Conservation (phyloP, 75 land plant genomes). For the Cupressus sempervirens region DNA sequence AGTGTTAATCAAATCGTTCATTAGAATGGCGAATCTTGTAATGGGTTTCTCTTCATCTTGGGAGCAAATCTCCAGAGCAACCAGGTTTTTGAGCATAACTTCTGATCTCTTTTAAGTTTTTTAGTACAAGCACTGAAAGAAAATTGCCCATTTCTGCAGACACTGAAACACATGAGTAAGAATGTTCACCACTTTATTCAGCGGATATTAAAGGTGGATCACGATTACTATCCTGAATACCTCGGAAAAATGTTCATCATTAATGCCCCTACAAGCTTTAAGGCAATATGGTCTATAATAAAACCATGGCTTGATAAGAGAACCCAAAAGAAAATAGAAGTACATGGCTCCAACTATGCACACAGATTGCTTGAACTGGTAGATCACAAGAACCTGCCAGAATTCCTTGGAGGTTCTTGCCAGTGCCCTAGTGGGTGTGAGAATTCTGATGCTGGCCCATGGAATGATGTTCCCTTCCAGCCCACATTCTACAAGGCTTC, state of each 20-base stretch:
- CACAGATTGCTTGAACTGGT: constrained; percentile 34
- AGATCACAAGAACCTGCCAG: constrained; percentile 36
- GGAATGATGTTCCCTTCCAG: constrained; percentile 27
- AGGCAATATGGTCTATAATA: constrained; percentile 47
- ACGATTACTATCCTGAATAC: constrained; percentile 42
- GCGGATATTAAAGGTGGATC: constrained; percentile 35
- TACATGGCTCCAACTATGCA: constrained; percentile 34
- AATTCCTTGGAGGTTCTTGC: constrained; percentile 45
- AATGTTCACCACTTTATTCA: constrained; percentile 41
- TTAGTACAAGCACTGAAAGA: background rate
- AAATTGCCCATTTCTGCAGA: constrained; percentile 20
- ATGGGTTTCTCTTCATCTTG: no score
- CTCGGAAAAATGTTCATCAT: constrained; percentile 41
- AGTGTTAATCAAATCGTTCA: no score
- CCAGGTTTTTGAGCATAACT: no score
- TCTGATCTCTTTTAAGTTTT: background rate
- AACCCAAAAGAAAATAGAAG: constrained; percentile 43
- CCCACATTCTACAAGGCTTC: background rate
- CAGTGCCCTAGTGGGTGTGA: constrained; percentile 40
- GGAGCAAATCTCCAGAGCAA: no score
- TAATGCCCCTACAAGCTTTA: constrained; percentile 39
- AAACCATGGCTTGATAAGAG: constrained; percentile 49
- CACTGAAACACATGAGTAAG: constrained; percentile 49
- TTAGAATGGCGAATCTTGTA: no score
- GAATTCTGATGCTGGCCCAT: constrained; percentile 43